phyloP scores from a whole-genome alignment of 1,284 basidiomycete genomes.

The Ustilago nuda region DNA sequence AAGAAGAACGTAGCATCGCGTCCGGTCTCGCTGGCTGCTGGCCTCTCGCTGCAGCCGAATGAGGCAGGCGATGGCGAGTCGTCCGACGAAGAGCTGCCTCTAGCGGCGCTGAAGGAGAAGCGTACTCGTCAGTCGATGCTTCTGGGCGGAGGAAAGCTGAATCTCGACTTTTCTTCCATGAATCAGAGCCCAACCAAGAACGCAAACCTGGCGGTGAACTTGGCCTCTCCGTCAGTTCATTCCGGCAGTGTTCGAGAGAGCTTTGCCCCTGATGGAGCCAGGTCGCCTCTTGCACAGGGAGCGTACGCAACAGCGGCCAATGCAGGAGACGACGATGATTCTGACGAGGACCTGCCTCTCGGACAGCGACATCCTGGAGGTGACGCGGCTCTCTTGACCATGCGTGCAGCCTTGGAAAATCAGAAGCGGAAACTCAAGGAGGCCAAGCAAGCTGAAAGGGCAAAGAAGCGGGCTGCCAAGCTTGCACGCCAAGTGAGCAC shows the following conservation, averaged over 20 bases:
- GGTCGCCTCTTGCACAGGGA: constrained; percentile 10
- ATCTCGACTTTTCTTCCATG: constrained; percentile 47
- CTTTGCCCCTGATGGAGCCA: background rate
- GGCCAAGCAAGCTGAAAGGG: constrained; percentile 28
- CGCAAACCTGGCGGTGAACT: constrained; percentile 4
- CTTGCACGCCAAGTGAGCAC: constrained; percentile 23
- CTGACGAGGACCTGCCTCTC: constrained; percentile 60
- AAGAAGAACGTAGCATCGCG: constrained; percentile 49
- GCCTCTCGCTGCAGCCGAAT: constrained; percentile 20
- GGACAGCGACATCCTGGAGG: constrained; percentile 53
- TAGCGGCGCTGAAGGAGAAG: constrained; percentile 58
- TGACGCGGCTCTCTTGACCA: constrained; percentile 27
- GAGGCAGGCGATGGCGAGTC: constrained; percentile 34
- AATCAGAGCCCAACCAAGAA: constrained; percentile 6
- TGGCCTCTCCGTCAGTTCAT: constrained; percentile 17
- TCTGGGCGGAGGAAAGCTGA: constrained; percentile 46
- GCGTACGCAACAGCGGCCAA: background rate
- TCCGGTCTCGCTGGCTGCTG: constrained; percentile 39
- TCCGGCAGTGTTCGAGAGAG: constrained; percentile 16
- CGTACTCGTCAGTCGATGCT: constrained; percentile 40
- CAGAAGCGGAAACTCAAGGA: constrained; percentile 41
- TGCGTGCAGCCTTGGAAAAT: constrained; percentile 31
- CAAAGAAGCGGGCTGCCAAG: constrained; percentile 28
- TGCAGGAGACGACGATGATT: constrained; percentile 37
- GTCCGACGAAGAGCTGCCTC: constrained; percentile 57